phyloP scores from a whole-genome alignment of 148 eudicot genomes.

The Vaccinium macrocarpon region DNA sequence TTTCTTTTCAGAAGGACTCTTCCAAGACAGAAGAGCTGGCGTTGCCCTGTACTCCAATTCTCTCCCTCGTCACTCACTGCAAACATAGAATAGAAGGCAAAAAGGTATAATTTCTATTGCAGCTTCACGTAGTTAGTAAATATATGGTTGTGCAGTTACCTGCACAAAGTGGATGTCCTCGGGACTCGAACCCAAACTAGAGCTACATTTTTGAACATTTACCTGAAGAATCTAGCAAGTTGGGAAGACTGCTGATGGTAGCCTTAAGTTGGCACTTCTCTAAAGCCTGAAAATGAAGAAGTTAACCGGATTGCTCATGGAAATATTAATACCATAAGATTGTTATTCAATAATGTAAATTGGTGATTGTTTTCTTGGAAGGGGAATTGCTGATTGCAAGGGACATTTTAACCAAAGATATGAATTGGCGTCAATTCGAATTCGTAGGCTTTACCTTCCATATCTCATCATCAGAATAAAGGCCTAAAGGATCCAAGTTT shows the following conservation, averaged over 20 bases:
- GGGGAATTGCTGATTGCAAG: too few species aligned
- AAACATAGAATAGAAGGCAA: not conserved
- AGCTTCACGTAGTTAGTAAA: not conserved
- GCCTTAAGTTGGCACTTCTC: constrained; percentile 75
- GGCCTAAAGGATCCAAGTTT: constrained; percentile 62
- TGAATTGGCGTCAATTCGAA: too few species aligned
- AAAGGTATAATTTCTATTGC: not conserved
- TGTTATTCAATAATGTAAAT: not conserved
- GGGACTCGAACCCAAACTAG: too few species aligned
- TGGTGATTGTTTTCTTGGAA: not conserved
- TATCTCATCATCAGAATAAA: constrained; percentile 55
- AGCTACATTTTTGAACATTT: not conserved
- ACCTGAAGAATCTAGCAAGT: constrained; percentile 65
- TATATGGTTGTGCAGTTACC: not conserved
- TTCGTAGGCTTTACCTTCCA: constrained; percentile 47
- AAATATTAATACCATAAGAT: not conserved
- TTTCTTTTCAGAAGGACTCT: constrained; percentile 59
- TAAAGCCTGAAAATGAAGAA: constrained; percentile 40
- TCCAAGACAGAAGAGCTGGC: constrained; percentile 65
- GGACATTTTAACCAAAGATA: too few species aligned
- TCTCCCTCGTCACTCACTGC: constrained; percentile 67
- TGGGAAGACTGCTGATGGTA: constrained; percentile 52
- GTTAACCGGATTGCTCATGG: not conserved
- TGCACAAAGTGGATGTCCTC: too few species aligned
- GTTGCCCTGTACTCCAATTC: constrained; percentile 69